A percentile compares a stretch with the other conserved stretches of the same genome.
phyloP scores from a whole-genome alignment of 306 rosid species.

The Delonix regia region DNA sequence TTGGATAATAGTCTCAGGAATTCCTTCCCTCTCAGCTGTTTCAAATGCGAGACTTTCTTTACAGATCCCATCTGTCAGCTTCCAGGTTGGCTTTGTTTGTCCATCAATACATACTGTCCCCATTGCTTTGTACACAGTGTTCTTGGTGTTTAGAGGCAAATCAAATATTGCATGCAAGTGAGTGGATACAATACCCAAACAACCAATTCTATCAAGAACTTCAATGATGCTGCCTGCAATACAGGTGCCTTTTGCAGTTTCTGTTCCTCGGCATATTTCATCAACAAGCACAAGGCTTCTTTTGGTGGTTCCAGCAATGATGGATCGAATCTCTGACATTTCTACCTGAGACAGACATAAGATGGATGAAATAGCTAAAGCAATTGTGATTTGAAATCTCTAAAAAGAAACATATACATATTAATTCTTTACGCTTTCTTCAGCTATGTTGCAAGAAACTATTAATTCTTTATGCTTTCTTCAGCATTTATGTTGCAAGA shows the following conservation, averaged over 20 bases:
- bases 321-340: slow-evolving; percentile 92
- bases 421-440: neutral
- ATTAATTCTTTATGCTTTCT: neutral
- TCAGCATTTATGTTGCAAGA: neutral
- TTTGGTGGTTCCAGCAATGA: slow-evolving; percentile 66
- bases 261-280: slow-evolving; percentile 98
- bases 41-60: slow-evolving; percentile 97
- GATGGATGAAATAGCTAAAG: slow-evolving; percentile 25
- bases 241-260: slow-evolving; percentile 95
- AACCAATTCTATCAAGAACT: slow-evolving; percentile 75
- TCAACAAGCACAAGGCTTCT: slow-evolving; percentile 93
- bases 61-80: slow-evolving; percentile 76
- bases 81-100: slow-evolving; percentile 85
- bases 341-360: slow-evolving; percentile 70
- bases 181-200: slow-evolving; percentile 94
- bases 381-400: neutral
- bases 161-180: slow-evolving; percentile 86
- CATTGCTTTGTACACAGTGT: slow-evolving; percentile 79
- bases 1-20: slow-evolving; percentile 68
- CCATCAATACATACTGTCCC: slow-evolving; percentile 67
- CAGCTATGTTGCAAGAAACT: neutral
- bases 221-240: slow-evolving; percentile 94
- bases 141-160: slow-evolving; percentile 73
- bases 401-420: slow-evolving; percentile 24
- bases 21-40: slow-evolving; percentile 87